Evolutionary conservation across 768 basidiomycete species (phyloP).

Genomic region (Tulasnella sp.): DNA sequence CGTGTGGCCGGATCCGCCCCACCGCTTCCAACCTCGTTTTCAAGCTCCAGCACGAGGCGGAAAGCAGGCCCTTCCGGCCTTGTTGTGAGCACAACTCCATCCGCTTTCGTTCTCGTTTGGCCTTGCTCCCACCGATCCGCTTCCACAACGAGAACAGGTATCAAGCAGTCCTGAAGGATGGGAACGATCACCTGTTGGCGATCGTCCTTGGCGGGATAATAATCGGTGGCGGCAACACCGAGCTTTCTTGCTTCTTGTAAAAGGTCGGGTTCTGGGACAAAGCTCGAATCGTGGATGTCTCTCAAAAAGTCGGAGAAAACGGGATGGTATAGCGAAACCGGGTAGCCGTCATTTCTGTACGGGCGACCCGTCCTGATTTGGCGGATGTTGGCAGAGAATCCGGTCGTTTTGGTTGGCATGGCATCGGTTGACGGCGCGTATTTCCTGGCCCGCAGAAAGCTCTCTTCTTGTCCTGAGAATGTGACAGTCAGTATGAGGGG

Average conservation of each 20-base stretch:
- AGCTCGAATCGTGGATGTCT: neutral
- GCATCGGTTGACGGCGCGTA: too few relatives aligned
- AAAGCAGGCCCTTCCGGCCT: neutral
- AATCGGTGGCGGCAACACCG: too few relatives aligned
- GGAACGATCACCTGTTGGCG: neutral
- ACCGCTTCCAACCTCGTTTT: slow-evolving; percentile 12
- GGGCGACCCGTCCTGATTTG: slow-evolving; percentile 6
- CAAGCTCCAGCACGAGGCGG: neutral
- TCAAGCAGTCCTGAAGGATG: neutral
- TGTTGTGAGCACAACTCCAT: neutral
- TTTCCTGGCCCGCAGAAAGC: too few relatives aligned
- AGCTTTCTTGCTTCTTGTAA: too few relatives aligned
- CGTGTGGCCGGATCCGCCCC: slow-evolving; percentile 4
- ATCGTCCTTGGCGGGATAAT: too few relatives aligned
- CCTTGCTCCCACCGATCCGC: too few relatives aligned
- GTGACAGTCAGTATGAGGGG: too few relatives aligned
- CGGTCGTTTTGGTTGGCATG: too few relatives aligned
- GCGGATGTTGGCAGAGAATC: too few relatives aligned
- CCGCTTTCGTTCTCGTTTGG: too few relatives aligned
- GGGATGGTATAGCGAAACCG: slow-evolving; percentile 8
- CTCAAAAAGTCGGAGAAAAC: slow-evolving; percentile 1
- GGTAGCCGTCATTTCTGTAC: neutral
- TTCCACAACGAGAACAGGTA: too few relatives aligned
- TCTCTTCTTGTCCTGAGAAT: too few relatives aligned
- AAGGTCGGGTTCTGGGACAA: neutral